phyloP scores from a whole-genome alignment of 129 eudicot genomes.

The Smallanthus sonchifolius region DNA sequence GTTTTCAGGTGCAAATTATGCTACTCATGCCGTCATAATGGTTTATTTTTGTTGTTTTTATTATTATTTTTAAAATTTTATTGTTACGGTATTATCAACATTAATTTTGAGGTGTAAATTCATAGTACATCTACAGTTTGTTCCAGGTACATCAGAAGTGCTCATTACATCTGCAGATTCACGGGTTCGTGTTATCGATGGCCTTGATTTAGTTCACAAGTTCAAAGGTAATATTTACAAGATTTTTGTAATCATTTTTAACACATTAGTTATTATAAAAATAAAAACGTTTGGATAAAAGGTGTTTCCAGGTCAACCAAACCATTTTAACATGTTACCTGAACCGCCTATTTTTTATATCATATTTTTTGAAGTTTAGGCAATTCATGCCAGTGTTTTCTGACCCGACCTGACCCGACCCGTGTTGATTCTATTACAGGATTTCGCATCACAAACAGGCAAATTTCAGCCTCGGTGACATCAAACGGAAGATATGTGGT shows the following conservation, averaged over 20 bases:
- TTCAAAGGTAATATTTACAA: constrained; percentile 60
- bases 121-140: constrained; percentile 56
- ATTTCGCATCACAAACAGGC: constrained; percentile 82
- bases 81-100: neutral
- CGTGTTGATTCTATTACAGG: constrained; percentile 42
- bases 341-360: neutral
- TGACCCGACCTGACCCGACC: neutral
- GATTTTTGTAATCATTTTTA: neutral
- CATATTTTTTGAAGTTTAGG: neutral
- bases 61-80: neutral
- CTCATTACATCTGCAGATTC: constrained; percentile 96
- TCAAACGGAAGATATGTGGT: constrained; percentile 77
- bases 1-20: constrained; percentile 66
- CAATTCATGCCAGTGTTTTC: neutral
- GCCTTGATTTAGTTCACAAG: constrained; percentile 77
- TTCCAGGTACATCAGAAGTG: constrained; percentile 92
- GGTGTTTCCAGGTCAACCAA: neutral
- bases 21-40: neutral
- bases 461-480: constrained; percentile 87
- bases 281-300: neutral
- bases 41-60: neutral
- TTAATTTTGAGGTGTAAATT: neutral
- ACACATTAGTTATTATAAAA: neutral
- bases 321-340: neutral
- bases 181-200: constrained; percentile 88